Evolutionary conservation across 2,329 filamentous ascomycete genomes (phyloP), one percentile per base, ranked within the genome.

Genomic region (Paramyrothecium sp.): DNA sequence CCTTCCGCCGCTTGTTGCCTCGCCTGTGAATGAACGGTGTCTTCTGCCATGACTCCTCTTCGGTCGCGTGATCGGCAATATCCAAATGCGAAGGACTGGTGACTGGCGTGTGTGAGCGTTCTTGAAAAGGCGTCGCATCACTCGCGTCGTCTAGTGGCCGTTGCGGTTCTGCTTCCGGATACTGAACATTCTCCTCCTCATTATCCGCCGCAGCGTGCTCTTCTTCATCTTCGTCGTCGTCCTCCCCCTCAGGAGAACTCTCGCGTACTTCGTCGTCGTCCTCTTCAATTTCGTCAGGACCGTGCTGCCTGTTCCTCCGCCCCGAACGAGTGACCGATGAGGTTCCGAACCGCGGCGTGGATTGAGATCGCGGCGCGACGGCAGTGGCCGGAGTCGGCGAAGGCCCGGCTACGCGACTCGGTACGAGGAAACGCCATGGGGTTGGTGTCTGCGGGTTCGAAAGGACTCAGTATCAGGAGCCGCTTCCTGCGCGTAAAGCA

Each of bases 291-390:
- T 73, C 74, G 47, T 75, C 74, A 7, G 73, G 65, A 5, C 67
- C 65, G 19, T 62, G 61, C 8, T 59, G 63, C 11, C 57, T 38
- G 49, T 63, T 62, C 51, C 60, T 58, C 56, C 69, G 71, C 53
- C 68, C 69, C 33, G 66, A 64, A 12, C 67, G 66, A 38, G 58
- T 61, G 55, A 61, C 65, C 30, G 71, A 74, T 13, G 71, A 71
- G 3, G 69, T 66, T 52, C 69, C 69, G 60, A 76, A 77, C n/a
- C 72, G 68, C 20, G 73, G 74, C 41, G 74, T 77, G 23, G 72
- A 71, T 30, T 71, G 71, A 55, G 75, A 76, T 54, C 67, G 71
- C 51, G 67, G 66, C 7, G 63, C 56, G 21, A 60, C 67, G 22
- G 68, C 62, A 11, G 69, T 67, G 22, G 69, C 62, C 13, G 69